Conservation (phyloP, 768 basidiomycete genomes). For the Lentinula sp. region DNA sequence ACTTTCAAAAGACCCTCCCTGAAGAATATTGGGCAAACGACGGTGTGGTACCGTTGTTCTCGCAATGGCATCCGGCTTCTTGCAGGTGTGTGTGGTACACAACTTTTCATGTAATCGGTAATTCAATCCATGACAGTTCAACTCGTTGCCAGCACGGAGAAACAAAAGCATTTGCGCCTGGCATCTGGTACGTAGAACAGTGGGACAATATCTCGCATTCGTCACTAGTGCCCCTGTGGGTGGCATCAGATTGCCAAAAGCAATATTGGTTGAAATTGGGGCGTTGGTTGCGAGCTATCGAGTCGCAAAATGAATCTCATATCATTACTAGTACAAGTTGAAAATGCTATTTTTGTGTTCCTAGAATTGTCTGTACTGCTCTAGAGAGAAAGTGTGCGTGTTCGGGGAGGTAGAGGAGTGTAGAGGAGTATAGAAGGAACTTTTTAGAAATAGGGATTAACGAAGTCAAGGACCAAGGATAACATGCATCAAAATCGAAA, state of each 20-base stretch:
- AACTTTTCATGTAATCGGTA: background rate
- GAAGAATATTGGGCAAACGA: conserved; percentile 38
- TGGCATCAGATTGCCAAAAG: conserved; percentile 25
- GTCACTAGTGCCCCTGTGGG: conserved; percentile 34
- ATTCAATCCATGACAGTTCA: conserved; percentile 4
- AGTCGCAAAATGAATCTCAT: conserved; percentile 11
- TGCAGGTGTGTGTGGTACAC: conserved; percentile 28
- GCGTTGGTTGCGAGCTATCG: conserved; percentile 29
- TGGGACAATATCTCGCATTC: conserved; percentile 29
- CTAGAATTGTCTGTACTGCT: background rate
- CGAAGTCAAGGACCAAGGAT: background rate
- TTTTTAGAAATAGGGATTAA: background rate
- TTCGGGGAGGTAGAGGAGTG: background rate
- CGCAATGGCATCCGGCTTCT: conserved; percentile 43
- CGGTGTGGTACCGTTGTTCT: conserved; percentile 43
- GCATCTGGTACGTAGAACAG: conserved; percentile 36
- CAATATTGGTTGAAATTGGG: conserved; percentile 34
- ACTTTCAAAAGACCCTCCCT: conserved; percentile 10
- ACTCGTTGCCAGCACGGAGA: background rate
- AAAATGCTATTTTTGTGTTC: conserved; percentile 5
- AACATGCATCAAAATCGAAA: background rate
- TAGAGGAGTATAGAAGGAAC: background rate
- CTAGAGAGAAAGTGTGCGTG: background rate
- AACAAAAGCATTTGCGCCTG: conserved; percentile 18
- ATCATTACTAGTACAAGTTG: background rate